These are phyloP conservation scores for Asterionellopsis glacialis DNA, from an alignment of 108 stramenopile species.

Conservation along the genomic window DNA sequence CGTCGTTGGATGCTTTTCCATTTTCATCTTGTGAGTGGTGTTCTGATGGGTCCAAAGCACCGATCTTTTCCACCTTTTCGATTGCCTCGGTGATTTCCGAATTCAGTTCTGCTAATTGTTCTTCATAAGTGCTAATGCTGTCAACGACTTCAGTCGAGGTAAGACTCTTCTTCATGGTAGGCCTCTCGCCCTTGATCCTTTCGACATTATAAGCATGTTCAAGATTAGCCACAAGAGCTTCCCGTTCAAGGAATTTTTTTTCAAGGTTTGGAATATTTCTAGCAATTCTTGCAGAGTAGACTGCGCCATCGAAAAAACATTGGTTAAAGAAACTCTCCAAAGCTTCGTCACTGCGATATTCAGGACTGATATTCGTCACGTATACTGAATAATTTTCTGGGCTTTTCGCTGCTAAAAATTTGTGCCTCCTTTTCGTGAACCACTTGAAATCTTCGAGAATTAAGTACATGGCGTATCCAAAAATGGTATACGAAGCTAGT, in stretches of 20 bases:
- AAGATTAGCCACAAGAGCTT: constrained; percentile 35
- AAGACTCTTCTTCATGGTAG: no score
- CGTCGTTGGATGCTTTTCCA: no score
- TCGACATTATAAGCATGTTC: constrained; percentile 55
- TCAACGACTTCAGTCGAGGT: constrained; percentile 1
- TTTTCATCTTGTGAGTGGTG: no score
- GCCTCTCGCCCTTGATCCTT: constrained; percentile 21
- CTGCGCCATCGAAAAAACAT: constrained; percentile 26
- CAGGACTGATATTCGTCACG: constrained; percentile 35
- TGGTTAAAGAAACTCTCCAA: constrained; percentile 40
- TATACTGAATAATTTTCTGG: constrained; percentile 27
- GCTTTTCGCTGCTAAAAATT: constrained; percentile 22
- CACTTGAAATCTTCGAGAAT: constrained; percentile 48
- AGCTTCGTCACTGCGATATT: constrained; percentile 24
- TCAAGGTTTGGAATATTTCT: constrained; percentile 38
- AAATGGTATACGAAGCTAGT: constrained; percentile 38
- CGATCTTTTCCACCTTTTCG: constrained; percentile 3
- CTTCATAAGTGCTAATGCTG: constrained; percentile 14
- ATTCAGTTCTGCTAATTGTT: constrained; percentile 33
- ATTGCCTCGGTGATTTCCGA: constrained; percentile 16
- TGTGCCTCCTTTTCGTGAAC: constrained; percentile 39
- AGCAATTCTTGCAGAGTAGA: constrained; percentile 43
- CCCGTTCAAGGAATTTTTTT: constrained; percentile 38
- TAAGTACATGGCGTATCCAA: constrained; percentile 41
- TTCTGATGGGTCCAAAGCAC: background rate